phyloP scores from a whole-genome alignment of 345 rosid species.

The Bretschneidera sinensis region DNA sequence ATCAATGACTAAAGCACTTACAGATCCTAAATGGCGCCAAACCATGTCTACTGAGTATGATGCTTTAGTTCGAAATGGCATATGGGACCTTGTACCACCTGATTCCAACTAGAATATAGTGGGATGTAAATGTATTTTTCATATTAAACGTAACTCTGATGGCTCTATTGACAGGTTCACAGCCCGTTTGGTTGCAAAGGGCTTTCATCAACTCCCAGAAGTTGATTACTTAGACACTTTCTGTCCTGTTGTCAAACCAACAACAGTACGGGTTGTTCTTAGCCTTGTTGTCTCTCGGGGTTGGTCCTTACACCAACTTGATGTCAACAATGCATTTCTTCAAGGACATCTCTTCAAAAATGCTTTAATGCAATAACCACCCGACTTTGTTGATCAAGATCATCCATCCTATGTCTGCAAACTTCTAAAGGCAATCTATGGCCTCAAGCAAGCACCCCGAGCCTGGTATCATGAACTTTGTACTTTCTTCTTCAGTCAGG shows the following conservation, averaged over 20 bases:
- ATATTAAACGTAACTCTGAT: background rate
- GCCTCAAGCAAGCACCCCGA: background rate
- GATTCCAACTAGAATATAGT: background rate
- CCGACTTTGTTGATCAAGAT: constrained; percentile 6
- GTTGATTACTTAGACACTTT: background rate
- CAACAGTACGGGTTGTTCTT: too few species aligned
- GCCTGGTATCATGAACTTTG: constrained; percentile 5
- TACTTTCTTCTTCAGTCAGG: constrained; percentile 1
- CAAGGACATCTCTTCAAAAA: background rate
- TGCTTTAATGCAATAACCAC: background rate
- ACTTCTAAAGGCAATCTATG: constrained; percentile 5
- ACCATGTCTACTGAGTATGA: background rate
- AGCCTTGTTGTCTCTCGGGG: too few species aligned
- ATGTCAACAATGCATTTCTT: too few species aligned
- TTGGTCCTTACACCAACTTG: too few species aligned
- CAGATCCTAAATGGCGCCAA: background rate
- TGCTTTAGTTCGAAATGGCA: too few species aligned
- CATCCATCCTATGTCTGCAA: constrained; percentile 1
- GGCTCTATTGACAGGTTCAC: too few species aligned
- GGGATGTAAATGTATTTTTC: constrained; percentile 6
- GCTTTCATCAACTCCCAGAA: background rate
- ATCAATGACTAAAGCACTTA: too few species aligned
- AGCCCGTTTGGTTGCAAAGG: background rate
- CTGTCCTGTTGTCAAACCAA: background rate
- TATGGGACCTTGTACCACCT: background rate